Base-by-base conservation (phyloP, 306 rosid genomes). In the Casuarina equisetifolia region DNA sequence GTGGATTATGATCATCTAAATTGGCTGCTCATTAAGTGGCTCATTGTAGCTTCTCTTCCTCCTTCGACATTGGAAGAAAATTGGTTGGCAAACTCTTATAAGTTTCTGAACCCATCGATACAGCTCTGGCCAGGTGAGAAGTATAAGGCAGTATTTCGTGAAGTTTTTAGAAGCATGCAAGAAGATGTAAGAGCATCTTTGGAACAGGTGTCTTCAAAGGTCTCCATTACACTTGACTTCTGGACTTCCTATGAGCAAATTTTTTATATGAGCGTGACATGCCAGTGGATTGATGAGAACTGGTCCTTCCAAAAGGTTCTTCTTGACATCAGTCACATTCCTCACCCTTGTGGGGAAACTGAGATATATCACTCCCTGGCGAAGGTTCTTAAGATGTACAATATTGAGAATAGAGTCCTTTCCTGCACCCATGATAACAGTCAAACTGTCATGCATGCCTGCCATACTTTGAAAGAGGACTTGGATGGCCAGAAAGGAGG, bases 401-500 rank as follows among this genome's bases (percentile, higher is more conserved):
- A 90, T 80, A 89, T 95, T 70, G 99, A 92, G 80, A 85, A 53
- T 75, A 89, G 89, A 86, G 80, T 95, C 74, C 89, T 92, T 15
- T 92, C 98, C n/a, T 95, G 97, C 76, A 91, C 99, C 74, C 97
- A 95, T 79, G 97, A 95, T 77, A 92, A 86, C 61, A 95, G 97
- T 82, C 84, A 85, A 66, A 83, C 66, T 74, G 92, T 91, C 6
- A 80, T 92, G 74, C 94, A 85, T 78, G 96, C 97, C 54, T 90
- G 92, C 81, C 92, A 86, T 88, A 83, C 85, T 70, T 80, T 93
- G 82, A 93, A 91, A 80, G 94, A 90, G 77, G 86, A 84, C 64
- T 82, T 91, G 70, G 98, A 88, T 80, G 82, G 83, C 82, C 96
- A 87, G 86, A 92, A 91, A 83, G 75, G 88, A 3, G 97, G 97